Percentiles rank a stretch among this genome's conserved stretches.
phyloP scores from a whole-genome alignment of 1,284 basidiomycete species.

The Stereum hirsutum region DNA sequence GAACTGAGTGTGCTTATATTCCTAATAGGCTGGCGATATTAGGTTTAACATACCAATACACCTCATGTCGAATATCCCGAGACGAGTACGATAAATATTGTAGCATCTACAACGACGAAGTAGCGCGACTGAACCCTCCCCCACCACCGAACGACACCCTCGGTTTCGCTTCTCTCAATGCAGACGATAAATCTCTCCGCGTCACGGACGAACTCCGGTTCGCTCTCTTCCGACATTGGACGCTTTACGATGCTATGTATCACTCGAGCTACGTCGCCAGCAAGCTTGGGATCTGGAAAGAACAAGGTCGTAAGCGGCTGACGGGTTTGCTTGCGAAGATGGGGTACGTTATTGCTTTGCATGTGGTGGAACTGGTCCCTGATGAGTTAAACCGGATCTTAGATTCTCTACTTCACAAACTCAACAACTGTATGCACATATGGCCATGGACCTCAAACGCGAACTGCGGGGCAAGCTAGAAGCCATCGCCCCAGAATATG shows the following conservation, averaged over 20 bases:
- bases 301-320: constrained; percentile 82
- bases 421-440: constrained; percentile 89
- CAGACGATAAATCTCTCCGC: constrained; percentile 78
- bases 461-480: constrained; percentile 80
- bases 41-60: constrained; percentile 91
- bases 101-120: constrained; percentile 78
- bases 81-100: constrained; percentile 81
- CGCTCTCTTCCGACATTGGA: constrained; percentile 96
- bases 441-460: constrained; percentile 92
- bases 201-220: constrained; percentile 86
- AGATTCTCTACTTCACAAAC: constrained; percentile 92
- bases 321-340: constrained; percentile 96
- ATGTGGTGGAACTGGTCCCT: neutral
- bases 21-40: constrained; percentile 80
- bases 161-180: constrained; percentile 44
- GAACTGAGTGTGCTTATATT: neutral
- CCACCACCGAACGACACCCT: constrained; percentile 28
- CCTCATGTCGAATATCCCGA: constrained; percentile 80
- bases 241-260: constrained; percentile 94
- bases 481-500: constrained; percentile 91
- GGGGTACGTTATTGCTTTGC: constrained; percentile 57
- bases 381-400: constrained; percentile 1
- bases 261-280: constrained; percentile 95
- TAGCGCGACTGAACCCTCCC: constrained; percentile 76
- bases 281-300: constrained; percentile 95